These are phyloP conservation scores for Solanum raphanifolium DNA, from an alignment of 257 asterid species.

Conservation along the genomic window DNA sequence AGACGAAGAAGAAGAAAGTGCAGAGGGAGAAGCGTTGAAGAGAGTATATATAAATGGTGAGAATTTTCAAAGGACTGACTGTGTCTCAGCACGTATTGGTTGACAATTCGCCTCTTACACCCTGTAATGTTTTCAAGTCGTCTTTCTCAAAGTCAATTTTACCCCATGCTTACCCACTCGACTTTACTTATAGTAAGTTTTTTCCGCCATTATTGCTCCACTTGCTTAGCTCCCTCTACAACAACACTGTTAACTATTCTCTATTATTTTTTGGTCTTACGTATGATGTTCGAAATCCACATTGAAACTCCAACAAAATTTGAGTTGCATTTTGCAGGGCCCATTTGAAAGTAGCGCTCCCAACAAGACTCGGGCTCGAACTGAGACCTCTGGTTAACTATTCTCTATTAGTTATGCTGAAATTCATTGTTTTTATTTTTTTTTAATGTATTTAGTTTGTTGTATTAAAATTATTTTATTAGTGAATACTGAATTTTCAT, in stretches of 20 bases:
- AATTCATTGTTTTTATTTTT: too few species aligned
- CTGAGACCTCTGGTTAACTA: too few species aligned
- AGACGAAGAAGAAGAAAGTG: neutral
- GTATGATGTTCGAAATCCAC: rapidly evolving
- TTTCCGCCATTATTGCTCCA: neutral
- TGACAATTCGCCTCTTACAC: neutral
- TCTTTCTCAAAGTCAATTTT: neutral
- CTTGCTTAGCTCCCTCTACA: neutral
- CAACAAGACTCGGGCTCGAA: too few species aligned
- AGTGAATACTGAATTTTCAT: neutral
- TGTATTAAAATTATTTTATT: neutral
- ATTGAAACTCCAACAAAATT: rapidly evolving
- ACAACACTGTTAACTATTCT: neutral
- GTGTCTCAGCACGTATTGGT: neutral
- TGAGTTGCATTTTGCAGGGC: rapidly evolving
- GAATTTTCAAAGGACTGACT: neutral
- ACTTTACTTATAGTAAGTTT: neutral
- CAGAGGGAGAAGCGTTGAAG: neutral
- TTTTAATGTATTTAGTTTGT: neutral
- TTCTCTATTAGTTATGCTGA: neutral
- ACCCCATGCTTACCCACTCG: neutral
- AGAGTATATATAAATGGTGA: neutral
- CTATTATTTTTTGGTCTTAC: too few species aligned
- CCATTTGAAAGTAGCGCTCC: rapidly evolving
- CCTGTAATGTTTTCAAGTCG: neutral